These are phyloP conservation scores for Leccinum pseudoinsigne DNA, from an alignment of 1,284 basidiomycete genomes.

Conservation along the genomic window DNA sequence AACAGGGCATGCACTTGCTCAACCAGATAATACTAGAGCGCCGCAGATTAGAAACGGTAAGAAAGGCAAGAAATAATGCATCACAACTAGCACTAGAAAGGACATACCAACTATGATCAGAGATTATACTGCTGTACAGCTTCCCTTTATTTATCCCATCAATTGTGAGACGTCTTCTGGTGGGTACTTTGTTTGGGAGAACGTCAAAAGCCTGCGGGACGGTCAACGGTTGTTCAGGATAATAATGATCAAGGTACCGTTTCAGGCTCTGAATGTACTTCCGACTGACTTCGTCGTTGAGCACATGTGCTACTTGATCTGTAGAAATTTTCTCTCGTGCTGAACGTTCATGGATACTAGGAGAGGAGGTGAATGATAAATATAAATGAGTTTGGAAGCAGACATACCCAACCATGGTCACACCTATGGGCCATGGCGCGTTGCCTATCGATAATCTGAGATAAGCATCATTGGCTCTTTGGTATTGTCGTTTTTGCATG, in stretches of 20 bases:
- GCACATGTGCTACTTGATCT: constrained; percentile 95
- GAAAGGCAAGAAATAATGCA: constrained; percentile 39
- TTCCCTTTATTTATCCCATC: constrained; percentile 67
- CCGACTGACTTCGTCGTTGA: constrained; percentile 98
- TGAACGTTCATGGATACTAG: constrained; percentile 95
- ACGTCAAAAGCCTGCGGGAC: constrained; percentile 77
- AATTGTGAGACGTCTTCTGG: constrained; percentile 88
- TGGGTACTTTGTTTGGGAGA: constrained; percentile 93
- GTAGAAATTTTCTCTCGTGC: constrained; percentile 96
- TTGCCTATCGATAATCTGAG: constrained; percentile 97
- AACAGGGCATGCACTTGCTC: constrained; percentile 71
- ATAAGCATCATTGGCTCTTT: constrained; percentile 96
- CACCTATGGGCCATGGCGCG: constrained; percentile 99
- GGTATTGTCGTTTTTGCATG: constrained; percentile 95
- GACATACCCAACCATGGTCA: constrained; percentile 95
- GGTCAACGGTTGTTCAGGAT: constrained; percentile 8
- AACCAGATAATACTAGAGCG: constrained; percentile 26
- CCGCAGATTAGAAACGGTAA: constrained; percentile 38
- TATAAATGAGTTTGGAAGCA: constrained; percentile 1
- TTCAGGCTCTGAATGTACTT: constrained; percentile 99
- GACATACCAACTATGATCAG: constrained; percentile 11
- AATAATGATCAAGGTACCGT: constrained; percentile 51
- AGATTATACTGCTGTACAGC: constrained; percentile 2
- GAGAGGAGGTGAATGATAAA: constrained; percentile 5
- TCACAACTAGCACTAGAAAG: constrained; percentile 5